Evolutionary conservation across 75 land plant species (phyloP).

Genomic region (Pinus albicaulis): DNA sequence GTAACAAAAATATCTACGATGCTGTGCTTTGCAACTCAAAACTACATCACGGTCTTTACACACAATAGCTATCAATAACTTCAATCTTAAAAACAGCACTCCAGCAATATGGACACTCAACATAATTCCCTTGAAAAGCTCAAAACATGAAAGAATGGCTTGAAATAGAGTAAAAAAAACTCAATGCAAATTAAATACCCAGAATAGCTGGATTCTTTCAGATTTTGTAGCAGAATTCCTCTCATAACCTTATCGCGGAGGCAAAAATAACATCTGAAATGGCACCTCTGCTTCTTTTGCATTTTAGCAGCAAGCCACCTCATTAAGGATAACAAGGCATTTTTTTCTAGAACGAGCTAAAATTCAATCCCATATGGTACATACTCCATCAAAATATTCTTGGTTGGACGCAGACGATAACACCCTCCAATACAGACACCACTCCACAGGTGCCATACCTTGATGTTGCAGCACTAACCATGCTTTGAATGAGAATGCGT

Average conservation of each 20-base stretch:
- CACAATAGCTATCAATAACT: background rate
- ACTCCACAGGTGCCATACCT: background rate
- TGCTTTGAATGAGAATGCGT: background rate
- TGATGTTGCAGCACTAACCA: background rate
- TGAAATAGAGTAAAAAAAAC: background rate
- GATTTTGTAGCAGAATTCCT: background rate
- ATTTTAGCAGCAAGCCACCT: background rate
- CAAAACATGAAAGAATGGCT: conserved; percentile 6
- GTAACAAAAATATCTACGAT: background rate
- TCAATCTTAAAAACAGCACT: conserved; percentile 6
- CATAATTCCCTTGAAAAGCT: background rate
- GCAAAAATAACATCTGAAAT: background rate
- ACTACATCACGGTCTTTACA: background rate
- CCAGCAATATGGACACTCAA: background rate
- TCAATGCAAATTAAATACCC: background rate
- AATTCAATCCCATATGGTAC: background rate
- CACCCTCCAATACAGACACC: background rate
- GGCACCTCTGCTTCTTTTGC: background rate
- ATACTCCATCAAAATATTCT: background rate
- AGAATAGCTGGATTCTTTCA: conserved; percentile 9
- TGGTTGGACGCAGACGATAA: background rate
- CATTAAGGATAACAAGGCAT: background rate
- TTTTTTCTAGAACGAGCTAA: background rate
- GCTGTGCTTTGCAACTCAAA: background rate
- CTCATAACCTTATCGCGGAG: background rate